phyloP scores from a whole-genome alignment of 2,329 filamentous ascomycete genomes.

The Diaporthe eres region DNA sequence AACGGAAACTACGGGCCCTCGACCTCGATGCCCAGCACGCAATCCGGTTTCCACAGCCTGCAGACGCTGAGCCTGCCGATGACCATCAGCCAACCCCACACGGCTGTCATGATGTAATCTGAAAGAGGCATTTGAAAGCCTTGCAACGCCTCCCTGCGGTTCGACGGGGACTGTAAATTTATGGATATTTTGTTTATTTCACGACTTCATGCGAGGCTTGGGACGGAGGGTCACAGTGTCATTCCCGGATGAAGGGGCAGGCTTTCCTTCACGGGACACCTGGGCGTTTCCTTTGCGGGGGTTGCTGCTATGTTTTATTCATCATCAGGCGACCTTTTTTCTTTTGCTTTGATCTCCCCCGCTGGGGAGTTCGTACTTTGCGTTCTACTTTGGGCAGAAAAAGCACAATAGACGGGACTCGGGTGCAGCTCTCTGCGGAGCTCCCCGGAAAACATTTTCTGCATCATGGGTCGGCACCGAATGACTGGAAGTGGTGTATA shows the following conservation, averaged over 20 bases:
- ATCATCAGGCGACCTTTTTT: constrained; percentile 36
- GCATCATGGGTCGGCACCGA: constrained; percentile 38
- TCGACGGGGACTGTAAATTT: constrained; percentile 39
- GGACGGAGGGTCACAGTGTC: constrained; percentile 27
- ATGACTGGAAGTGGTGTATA: constrained; percentile 36
- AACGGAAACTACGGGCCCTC: constrained; percentile 48
- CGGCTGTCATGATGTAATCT: constrained; percentile 51
- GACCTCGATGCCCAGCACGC: constrained; percentile 50
- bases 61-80: constrained; percentile 76
- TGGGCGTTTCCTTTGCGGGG: constrained; percentile 35
- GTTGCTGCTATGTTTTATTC: constrained; percentile 28
- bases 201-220: constrained; percentile 39
- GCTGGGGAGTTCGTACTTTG: constrained; percentile 18
- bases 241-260: constrained; percentile 39
- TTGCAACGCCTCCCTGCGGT: constrained; percentile 1
- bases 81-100: constrained; percentile 70
- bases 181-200: constrained; percentile 41
- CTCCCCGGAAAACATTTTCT: constrained; percentile 28
- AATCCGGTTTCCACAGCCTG: constrained; percentile 67
- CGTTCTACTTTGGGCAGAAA: constrained; percentile 34
- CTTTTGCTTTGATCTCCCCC: constrained; percentile 34
- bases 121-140: constrained; percentile 14
- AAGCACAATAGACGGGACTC: constrained; percentile 41
- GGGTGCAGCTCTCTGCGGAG: constrained; percentile 8
- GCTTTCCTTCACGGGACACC: constrained; percentile 35